A percentile compares a stretch with the other conserved stretches of the same genome.
phyloP scores from a whole-genome alignment of 1,284 basidiomycete genomes.

The Cutaneotrichosporon sp. region DNA sequence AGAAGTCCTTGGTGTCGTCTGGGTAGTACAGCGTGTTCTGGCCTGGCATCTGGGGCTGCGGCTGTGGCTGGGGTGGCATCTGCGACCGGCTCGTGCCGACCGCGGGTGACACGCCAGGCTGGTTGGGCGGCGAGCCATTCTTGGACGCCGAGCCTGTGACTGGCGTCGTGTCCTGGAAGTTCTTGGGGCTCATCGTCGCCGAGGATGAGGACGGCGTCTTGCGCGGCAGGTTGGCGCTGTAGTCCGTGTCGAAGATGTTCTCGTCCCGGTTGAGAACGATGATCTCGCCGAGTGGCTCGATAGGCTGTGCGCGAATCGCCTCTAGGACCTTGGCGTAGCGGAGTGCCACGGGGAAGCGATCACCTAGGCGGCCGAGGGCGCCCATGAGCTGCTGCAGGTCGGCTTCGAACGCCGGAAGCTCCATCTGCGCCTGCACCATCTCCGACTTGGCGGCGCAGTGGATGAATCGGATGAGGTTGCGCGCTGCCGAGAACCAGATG shows the following conservation, averaged over 20 bases:
- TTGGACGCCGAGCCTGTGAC: background rate
- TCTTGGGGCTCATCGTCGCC: background rate
- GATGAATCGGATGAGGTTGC: conserved; percentile 41
- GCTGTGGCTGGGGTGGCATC: conserved; percentile 5
- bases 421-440: conserved; percentile 23
- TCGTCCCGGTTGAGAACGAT: conserved; percentile 11
- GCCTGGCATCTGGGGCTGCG: conserved; percentile 5
- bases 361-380: conserved; percentile 32
- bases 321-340: conserved; percentile 11
- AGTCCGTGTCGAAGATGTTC: conserved; percentile 16
- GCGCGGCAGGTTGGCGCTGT: conserved; percentile 6
- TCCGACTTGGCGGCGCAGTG: conserved; percentile 37
- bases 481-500: conserved; percentile 32
- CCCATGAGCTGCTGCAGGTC: conserved; percentile 40
- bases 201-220: conserved; percentile 11
- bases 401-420: conserved; percentile 36
- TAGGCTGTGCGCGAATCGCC: background rate
- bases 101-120: background rate
- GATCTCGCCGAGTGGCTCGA: conserved; percentile 9
- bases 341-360: conserved; percentile 37
- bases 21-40: background rate
- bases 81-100: background rate
- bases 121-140: background rate
- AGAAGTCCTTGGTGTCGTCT: background rate
- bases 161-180: background rate